Evolutionary conservation across 2,329 filamentous ascomycete species (phyloP).

Genomic region (Penicillium sp.): DNA sequence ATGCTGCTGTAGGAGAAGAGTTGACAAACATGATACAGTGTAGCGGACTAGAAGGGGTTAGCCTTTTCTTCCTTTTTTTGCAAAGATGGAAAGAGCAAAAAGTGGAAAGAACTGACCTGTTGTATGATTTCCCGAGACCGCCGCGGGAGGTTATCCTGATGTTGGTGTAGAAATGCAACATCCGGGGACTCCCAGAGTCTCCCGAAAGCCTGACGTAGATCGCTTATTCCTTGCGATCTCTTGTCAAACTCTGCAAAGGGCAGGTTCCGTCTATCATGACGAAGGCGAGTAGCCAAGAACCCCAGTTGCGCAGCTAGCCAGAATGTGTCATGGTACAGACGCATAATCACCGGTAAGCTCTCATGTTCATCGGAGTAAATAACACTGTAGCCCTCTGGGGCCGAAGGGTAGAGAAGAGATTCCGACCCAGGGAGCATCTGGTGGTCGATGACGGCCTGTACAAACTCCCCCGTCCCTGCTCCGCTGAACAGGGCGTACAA

Average conservation of each 20-base stretch:
- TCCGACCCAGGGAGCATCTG: conserved; percentile 47
- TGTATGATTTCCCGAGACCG: conserved; percentile 41
- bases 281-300: conserved; percentile 42
- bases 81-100: background rate
- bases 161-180: conserved; percentile 35
- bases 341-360: conserved; percentile 42
- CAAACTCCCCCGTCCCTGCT: conserved; percentile 51
- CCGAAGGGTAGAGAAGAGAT: conserved; percentile 38
- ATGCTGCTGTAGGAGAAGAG: conserved; percentile 56
- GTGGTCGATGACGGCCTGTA: conserved; percentile 47
- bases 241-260: conserved; percentile 22
- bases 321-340: conserved; percentile 47
- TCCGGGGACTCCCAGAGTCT: conserved; percentile 40
- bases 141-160: conserved; percentile 37
- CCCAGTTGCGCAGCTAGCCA: conserved; percentile 47
- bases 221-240: conserved; percentile 34
- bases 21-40: conserved; percentile 50
- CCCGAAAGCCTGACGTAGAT: conserved; percentile 37
- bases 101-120: conserved; percentile 37
- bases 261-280: conserved; percentile 32
- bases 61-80: background rate
- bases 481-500: conserved; percentile 55
- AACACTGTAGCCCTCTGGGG: conserved; percentile 33
- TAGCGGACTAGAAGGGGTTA: conserved; percentile 21
- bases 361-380: conserved; percentile 38